A percentile compares a stretch with the other conserved stretches of the same genome.
phyloP scores from a whole-genome alignment of 2,329 filamentous ascomycete genomes.

The Boeremia lycopersici region DNA sequence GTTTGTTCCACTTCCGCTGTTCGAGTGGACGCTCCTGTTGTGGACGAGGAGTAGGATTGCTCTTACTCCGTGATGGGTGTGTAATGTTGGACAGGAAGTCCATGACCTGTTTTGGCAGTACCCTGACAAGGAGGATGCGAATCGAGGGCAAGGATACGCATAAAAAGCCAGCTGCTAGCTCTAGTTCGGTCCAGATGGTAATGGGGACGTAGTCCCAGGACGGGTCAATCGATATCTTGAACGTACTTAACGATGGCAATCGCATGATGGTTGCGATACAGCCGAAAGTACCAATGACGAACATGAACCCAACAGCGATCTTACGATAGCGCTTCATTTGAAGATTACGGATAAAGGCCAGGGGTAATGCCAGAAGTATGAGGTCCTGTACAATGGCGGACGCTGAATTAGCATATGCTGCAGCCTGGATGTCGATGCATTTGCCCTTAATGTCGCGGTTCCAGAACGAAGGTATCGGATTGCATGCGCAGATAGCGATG shows the following conservation, averaged over 20 bases:
- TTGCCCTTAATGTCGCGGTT: conserved; percentile 32
- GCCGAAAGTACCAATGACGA: conserved; percentile 34
- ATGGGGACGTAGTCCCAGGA: conserved; percentile 32
- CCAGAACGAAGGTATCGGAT: conserved; percentile 34
- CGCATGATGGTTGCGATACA: conserved; percentile 35
- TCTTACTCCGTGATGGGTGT: conserved; percentile 9
- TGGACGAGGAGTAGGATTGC: not conserved
- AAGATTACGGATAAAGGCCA: conserved; percentile 29
- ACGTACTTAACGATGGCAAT: conserved; percentile 24
- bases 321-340: conserved; percentile 31
- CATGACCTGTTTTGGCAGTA: conserved; percentile 13
- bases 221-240: conserved; percentile 28
- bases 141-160: conserved; percentile 16
- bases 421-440: conserved; percentile 28
- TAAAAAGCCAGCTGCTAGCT: conserved; percentile 21
- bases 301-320: conserved; percentile 33
- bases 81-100: conserved; percentile 17
- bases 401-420: conserved; percentile 32
- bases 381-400: conserved; percentile 35
- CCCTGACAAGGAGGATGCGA: conserved; percentile 21
- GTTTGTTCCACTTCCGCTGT: conserved; percentile 1
- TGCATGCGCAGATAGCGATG: conserved; percentile 32
- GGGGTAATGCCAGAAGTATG: conserved; percentile 30
- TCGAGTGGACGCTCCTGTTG: not conserved
- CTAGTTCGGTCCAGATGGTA: conserved; percentile 32